Evolutionary conservation across 1,284 basidiomycete genomes (phyloP), one percentile per base, ranked within the genome.

Genomic region (Mycena sp.): DNA sequence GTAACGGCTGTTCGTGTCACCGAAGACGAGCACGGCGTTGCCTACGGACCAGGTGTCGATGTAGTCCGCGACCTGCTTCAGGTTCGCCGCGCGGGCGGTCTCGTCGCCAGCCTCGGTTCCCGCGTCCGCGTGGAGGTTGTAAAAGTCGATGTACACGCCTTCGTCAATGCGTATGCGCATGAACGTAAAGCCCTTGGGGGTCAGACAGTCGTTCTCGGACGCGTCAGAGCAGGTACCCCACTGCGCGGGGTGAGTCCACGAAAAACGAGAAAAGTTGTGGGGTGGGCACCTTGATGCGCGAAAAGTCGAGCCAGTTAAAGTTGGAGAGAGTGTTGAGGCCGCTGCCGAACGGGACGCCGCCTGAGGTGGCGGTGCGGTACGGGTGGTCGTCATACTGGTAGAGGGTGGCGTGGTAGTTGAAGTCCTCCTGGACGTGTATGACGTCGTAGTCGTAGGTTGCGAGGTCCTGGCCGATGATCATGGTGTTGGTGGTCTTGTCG

Each of bases 51-150:
- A 72, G 14, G 58, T 68, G 28, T 68, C 52, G 19, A 76, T 73
- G 61, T 74, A 78, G 16, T 65, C 55, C 11, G 71, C 64, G 19
- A 79, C 65, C 53, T 79, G 77, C n/a, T 73, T 72, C 11, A 79
- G 63, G 48, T 79, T 79, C 30, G 72, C 73, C 16, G 69, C 64
- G 23, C 77, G 70, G 2, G 78, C 78, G 14, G 67, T 60, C 40
- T 71, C 70, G 56, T 79, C 78, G 0, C 70, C 77, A 6, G 61
- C 26, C 11, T 78, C 73, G 6, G 70, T 72, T 0, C 78, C 78
- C 26, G 78, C 78, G 57, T 80, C 78, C 0, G 76, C 71, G 52
- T 80, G 78, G 7, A 80, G 73, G 63, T 80, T 79, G 66, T 78
- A 78, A 10, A 77, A 64, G 51, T 79, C 77, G 9, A 79, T 44